Evolutionary conservation across 345 rosid genomes (phyloP).

Genomic region (Melaleuca alternifolia): DNA sequence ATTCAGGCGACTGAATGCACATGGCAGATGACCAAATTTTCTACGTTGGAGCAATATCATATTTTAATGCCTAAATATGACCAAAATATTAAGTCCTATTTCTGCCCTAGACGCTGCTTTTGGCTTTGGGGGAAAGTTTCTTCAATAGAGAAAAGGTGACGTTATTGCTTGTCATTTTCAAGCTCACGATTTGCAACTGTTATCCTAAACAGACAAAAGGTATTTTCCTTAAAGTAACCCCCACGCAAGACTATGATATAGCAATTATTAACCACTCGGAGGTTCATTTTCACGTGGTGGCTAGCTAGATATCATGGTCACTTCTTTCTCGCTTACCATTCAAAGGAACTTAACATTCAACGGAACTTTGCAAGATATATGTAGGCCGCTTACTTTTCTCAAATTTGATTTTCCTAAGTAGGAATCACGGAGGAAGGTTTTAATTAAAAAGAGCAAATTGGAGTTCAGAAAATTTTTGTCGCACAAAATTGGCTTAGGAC

Average conservation of each 20-base stretch:
- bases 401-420: neutral
- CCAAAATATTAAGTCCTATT: neutral
- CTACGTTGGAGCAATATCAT: neutral
- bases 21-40: neutral
- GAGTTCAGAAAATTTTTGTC: too few relatives aligned
- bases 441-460: too few relatives aligned
- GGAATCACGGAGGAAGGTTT: too few relatives aligned
- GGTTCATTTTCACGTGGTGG: neutral
- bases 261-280: neutral
- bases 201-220: neutral
- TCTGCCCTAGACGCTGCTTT: neutral
- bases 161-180: neutral
- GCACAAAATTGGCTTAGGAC: too few relatives aligned
- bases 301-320: neutral
- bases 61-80: neutral
- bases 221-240: neutral
- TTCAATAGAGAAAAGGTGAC: neutral
- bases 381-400: neutral
- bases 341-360: neutral
- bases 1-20: neutral
- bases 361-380: neutral
- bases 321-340: neutral
- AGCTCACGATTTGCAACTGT: neutral
- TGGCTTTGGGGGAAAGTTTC: neutral
- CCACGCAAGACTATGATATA: neutral